Percentiles rank a stretch among this genome's conserved stretches.
phyloP scores from a whole-genome alignment of 78 protist genomes.

The Dictyostelium firmibasis region DNA sequence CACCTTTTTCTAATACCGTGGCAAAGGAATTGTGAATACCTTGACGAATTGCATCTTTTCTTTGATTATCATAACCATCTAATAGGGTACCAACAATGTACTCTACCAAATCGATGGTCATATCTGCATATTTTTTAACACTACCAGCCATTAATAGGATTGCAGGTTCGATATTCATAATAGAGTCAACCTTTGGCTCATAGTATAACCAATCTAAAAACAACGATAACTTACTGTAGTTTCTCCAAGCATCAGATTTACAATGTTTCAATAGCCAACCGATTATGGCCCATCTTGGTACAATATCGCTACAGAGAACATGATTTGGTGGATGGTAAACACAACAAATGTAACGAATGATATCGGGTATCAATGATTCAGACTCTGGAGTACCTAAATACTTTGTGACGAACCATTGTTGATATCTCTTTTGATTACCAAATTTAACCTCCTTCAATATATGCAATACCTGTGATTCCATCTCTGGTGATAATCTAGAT shows the following conservation, averaged over 20 bases:
- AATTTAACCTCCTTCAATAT: constrained; percentile 78
- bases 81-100: constrained; percentile 38
- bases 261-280: constrained; percentile 83
- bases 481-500: constrained; percentile 69
- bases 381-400: constrained; percentile 16
- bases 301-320: constrained; percentile 71
- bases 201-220: constrained; percentile 83
- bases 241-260: constrained; percentile 37
- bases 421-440: constrained; percentile 88
- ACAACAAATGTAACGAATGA: constrained; percentile 85
- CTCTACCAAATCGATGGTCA: constrained; percentile 79
- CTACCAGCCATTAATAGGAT: constrained; percentile 79
- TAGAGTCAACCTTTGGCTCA: constrained; percentile 66
- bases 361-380: constrained; percentile 81
- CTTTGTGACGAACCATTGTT: constrained; percentile 82
- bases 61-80: constrained; percentile 38
- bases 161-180: constrained; percentile 89
- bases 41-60: constrained; percentile 39
- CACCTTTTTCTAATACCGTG: constrained; percentile 48
- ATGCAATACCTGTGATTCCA: constrained; percentile 82
- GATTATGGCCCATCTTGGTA: constrained; percentile 87
- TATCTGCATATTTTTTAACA: constrained; percentile 78
- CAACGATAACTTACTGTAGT: constrained; percentile 53
- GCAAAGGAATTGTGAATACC: constrained; percentile 62
- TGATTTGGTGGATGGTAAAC: constrained; percentile 81